Base-by-base conservation (phyloP, 139 green algal species). In the Ettlia oleoabundans region DNA sequence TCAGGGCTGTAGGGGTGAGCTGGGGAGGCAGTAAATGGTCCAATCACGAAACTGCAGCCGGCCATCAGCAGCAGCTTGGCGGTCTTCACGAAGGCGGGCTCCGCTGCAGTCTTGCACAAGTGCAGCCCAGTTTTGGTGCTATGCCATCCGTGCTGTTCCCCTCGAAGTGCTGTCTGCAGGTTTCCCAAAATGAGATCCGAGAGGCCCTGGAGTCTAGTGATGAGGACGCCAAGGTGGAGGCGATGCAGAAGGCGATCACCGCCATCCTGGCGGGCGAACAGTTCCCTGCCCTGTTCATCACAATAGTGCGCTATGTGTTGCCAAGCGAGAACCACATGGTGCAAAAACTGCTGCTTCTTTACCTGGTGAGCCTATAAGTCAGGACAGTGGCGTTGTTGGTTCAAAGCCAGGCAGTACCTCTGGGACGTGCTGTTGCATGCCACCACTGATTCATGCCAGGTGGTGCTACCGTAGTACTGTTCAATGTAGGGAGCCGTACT, bases 221-320 rank as follows among this genome's bases (percentile, higher is more conserved):
- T 78, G 83, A 88, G 6, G 84, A 89, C 5, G 90, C 89, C 24
- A 99, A 98, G 86, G 84, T 95, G 38, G 72, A 91, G 19, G 96
- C 97, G 13, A 97, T 99, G 96, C 96, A 98, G 90, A 96, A 98
- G 78, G 95, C 94, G 0, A 93, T 99, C 68, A 94, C 92, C 64
- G 91, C 97, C 78, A 88, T 99, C 79, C 84, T 99, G 13, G 95
- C 94, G 64, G 96, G 96, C 7, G 97, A 99, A 89, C 92, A 97
- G 87, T 84, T 99, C 40, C 95, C 97, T 3, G 86, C 91, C 47
- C 91, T 99, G 18, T 99, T 99, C 91, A 99, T 99, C 82, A 98
- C 97, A 24, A 98, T 99, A 73, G 95, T 99, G 37, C 94, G 97
- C 68, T 99, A 99, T 79, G 97, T 99, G 22, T 90, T 99, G 62